phyloP scores from a whole-genome alignment of 495 filamentous ascomycete genomes.

The Glarea lozoyensis region DNA sequence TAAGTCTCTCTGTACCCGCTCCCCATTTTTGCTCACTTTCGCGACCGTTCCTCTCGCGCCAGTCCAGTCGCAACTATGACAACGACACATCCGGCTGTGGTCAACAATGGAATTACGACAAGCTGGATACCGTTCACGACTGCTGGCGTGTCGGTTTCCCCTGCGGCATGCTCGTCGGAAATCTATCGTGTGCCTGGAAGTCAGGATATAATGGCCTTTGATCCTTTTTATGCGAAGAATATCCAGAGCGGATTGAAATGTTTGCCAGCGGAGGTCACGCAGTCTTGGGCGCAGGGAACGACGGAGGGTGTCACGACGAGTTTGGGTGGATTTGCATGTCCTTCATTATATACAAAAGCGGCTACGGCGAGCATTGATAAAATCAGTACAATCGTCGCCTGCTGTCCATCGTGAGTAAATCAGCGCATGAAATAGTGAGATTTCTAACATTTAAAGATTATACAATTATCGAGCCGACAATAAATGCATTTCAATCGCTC shows the following conservation, averaged over 20 bases:
- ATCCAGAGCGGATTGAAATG: not conserved
- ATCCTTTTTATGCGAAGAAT: constrained; percentile 60
- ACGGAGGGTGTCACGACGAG: not conserved
- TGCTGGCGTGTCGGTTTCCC: not conserved
- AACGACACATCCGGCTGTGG: not conserved
- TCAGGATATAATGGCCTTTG: constrained; percentile 46
- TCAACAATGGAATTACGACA: constrained; percentile 6
- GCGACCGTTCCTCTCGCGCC: constrained; percentile 16
- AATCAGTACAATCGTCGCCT: constrained; percentile 4
- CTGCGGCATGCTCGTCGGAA: constrained; percentile 4
- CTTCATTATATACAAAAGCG: constrained; percentile 2
- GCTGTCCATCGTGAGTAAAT: constrained; percentile 4
- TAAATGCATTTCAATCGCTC: not conserved
- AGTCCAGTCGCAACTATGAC: constrained; percentile 8
- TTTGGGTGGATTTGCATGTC: constrained; percentile 4
- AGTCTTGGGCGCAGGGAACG: not conserved
- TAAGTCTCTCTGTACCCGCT: no score
- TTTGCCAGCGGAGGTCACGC: not conserved
- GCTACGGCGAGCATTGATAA: constrained; percentile 1
- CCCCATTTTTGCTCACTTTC: no score
- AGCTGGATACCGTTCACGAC: constrained; percentile 9
- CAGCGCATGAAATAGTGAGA: not conserved
- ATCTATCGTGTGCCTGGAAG: constrained; percentile 1
- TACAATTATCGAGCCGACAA: not conserved
- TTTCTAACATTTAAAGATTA: not conserved